Base-by-base conservation (phyloP, 2,329 filamentous ascomycete genomes). In the Colletotrichum sp. region DNA sequence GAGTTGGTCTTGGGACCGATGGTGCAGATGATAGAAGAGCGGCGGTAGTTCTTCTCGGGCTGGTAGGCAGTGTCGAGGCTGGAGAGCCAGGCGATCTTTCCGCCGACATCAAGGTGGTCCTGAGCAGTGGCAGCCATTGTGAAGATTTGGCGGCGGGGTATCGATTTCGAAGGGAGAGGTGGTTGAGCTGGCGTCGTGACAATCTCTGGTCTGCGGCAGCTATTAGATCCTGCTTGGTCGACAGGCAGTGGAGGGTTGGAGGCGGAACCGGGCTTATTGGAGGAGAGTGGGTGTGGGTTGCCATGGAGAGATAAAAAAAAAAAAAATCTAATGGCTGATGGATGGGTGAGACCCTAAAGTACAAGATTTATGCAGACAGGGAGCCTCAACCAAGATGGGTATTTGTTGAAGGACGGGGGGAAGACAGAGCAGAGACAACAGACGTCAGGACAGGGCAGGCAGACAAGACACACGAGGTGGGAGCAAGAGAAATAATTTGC, bases 1-100 rank as follows among this genome's bases (percentile, higher is more conserved):
- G 95, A 98, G 91, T 99, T 99, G 82, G 97, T 99, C 93, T 99
- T 99, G 85, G 97, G 97, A 78, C 97, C 97, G 85, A 99, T 99
- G 82, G 97, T 99, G 90, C 96, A 96, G 88, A 99, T 98, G 89
- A 99, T 99, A 84, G 96, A 98, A 78, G 96, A 98, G 81, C 97
- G 94, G 84, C 97, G 95, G 88, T 97, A 98, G 90, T 98, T 96
- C 88, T 94, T 95, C 82, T 93, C 91, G 73, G 96, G 96, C 81
- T 92, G 90, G 89, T 94, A 96, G 84, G 97, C 95, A 80, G 96
- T 98, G 90, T 98, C 94, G 84, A 99, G 95, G 78, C 87, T 86
- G 78, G 91, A 88, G 78, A 93, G 88, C 92, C 92, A 93, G 83
- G 90, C 89, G 80, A 93, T 91, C 86, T 90, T 91, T 83, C 91